A percentile compares a stretch with the other conserved stretches of the same genome.
phyloP scores from a whole-genome alignment of 164 flowering plant genomes.

The Macadamia integrifolia region DNA sequence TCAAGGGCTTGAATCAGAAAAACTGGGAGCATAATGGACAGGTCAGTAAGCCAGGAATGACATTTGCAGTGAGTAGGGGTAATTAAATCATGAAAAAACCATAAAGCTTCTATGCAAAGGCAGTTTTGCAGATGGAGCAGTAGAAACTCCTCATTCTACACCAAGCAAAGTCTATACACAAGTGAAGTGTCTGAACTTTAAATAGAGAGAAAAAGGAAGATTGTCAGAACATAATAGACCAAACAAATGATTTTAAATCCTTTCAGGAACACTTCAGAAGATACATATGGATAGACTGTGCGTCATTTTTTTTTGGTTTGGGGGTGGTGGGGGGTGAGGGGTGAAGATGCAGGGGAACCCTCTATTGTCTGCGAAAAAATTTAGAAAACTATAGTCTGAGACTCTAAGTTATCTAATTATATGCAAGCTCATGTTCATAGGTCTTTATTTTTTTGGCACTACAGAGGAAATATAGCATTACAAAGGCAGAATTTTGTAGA shows the following conservation, averaged over 20 bases:
- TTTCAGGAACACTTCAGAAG: too few relatives aligned
- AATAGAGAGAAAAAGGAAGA: neutral
- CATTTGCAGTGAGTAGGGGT: neutral
- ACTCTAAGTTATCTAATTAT: too few relatives aligned
- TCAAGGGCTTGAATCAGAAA: neutral
- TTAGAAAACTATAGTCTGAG: too few relatives aligned
- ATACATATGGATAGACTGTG: neutral
- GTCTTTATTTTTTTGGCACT: too few relatives aligned
- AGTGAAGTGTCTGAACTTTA: neutral
- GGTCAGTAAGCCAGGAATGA: neutral
- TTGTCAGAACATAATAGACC: neutral
- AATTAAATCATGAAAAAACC: neutral
- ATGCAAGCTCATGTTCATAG: too few relatives aligned
- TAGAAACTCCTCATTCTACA: neutral
- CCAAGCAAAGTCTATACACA: neutral
- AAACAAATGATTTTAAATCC: neutral
- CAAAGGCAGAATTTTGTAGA: too few relatives aligned
- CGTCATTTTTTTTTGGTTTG: neutral
- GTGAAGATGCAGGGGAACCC: too few relatives aligned
- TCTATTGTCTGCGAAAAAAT: too few relatives aligned
- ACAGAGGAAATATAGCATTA: too few relatives aligned
- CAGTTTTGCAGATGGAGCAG: neutral
- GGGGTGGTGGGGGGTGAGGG: too few relatives aligned
- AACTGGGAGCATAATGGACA: neutral
- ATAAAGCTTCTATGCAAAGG: neutral